Evolutionary conservation across 768 basidiomycete species (phyloP), one percentile per base, ranked within the genome.

Genomic region (Cyclocybe cylindracea): DNA sequence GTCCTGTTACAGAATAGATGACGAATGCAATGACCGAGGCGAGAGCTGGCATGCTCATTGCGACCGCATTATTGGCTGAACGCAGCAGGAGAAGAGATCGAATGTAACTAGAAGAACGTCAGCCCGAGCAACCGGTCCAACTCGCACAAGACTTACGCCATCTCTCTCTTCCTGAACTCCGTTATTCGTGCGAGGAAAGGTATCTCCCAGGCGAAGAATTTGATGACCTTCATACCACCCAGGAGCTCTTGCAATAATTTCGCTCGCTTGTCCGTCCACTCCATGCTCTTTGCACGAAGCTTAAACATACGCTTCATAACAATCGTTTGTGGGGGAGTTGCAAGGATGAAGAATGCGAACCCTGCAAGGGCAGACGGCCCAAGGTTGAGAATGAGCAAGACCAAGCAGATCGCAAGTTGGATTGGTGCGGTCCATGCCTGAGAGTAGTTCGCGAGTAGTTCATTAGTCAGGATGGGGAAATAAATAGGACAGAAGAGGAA

Each of bases 211-310:
- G 89, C 85, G 67, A 95, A 95, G 66, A 87, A 86, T 68, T 97
- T 97, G 78, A 97, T 89, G 54, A 96, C 81, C 57, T 91, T 87
- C 83, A 97, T 94, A 1, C 91, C 90, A 10, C 86, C 85, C 0
- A 97, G 70, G 1, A 98, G 77, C 64, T 98, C 95, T 65, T 95
- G 94, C 9, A 97, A 78, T 4, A 94, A 70, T 62, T 92, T 94
- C 10, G 89, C 89, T 8, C 95, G 83, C 64, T 89, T 90, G 63
- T 98, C 95, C 5, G 89, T 97, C 89, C 89, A 96, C 1, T 69
- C 66, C 91, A 95, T 94, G 46, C 84, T 82, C 64, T 86, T 88
- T 52, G 76, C 73, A 10, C 95, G 80, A 47, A 87, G 64, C 6
- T 68, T 67, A 65, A 93, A 90, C 32, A 95, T 75, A 5, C 70